Base-by-base conservation (phyloP, 2,329 filamentous ascomycete species). In the Diaporthe caulivora region DNA sequence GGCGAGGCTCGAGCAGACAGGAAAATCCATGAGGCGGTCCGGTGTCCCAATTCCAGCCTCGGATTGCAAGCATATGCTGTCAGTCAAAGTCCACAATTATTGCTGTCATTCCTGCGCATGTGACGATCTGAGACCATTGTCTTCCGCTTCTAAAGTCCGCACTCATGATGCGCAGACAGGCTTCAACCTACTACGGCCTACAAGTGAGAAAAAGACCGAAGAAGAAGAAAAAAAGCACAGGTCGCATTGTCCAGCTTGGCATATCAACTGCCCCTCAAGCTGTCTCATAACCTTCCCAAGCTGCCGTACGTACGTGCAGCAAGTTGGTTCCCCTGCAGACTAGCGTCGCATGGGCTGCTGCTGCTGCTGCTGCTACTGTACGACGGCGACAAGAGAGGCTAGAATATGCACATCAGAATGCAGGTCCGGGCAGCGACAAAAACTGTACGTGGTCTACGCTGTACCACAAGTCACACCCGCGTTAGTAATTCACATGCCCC, bases 351-450 rank as follows among this genome's bases (percentile, higher is more conserved):
- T 53, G 51, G n/a, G 51, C 51, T 15, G n/a, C 31, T 49, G 62
- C 29, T 51, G 29, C 62, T 40, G 51, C 51, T 15, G n/a, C 31
- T 49, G 62, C 29, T 51, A 29, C 62, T 40, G 47, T 47, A 40
- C 47, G 62, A 40, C 47, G 47, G 44, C 47, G 62, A 67, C 62
- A 67, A 17, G 29, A 67, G 18, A 37, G 21, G 15, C 29, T 67
- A 53, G 47, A 53, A 67, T 67, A 53, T 67, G 62, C 47, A 67
- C 47, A 67, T 40, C 47, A 40, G n/a, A 34, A 67, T 53, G 62
- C 62, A 67, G 44, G 47, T 67, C 49, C 62, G 31, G 31, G 62
- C 21, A 53, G 47, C 44, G 31, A 67, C n/a, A 21, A 44, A 47
- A 47, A 17, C 62, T 40, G 47, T 21, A 67, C 47, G 40, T 62